A percentile compares a stretch with the other conserved stretches of the same genome.
These are phyloP conservation scores for Metschnikowia peoriensis DNA, from an alignment of 805 yeast genomes.

Conservation along the genomic window DNA sequence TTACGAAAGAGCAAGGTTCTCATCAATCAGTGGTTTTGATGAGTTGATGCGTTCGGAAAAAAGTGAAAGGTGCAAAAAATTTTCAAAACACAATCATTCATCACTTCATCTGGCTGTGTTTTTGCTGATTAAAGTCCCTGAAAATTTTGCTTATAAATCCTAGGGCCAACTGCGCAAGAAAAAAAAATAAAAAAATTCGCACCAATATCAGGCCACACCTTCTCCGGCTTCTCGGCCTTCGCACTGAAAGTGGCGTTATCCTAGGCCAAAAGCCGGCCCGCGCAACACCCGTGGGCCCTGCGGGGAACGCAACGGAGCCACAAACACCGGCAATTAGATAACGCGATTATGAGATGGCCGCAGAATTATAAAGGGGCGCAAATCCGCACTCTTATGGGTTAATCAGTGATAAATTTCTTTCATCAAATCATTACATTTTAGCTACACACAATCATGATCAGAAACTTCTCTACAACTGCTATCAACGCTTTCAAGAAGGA, in stretches of 20 bases:
- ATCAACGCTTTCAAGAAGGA: constrained; percentile 29
- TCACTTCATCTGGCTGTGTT: no score
- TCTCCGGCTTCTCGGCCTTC: not conserved
- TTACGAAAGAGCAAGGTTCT: no score
- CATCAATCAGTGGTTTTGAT: no score
- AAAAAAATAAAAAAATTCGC: not conserved
- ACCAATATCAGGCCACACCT: not conserved
- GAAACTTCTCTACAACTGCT: constrained; percentile 25
- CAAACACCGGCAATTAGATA: not conserved
- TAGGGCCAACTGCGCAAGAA: not conserved
- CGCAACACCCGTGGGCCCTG: not conserved
- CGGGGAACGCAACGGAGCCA: not conserved
- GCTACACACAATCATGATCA: constrained; percentile 13
- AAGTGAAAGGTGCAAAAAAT: no score
- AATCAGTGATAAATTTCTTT: no score
- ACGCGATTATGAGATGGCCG: not conserved
- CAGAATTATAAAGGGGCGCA: constrained; percentile 2
- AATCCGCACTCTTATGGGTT: not conserved
- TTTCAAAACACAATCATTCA: no score
- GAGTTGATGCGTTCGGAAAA: no score
- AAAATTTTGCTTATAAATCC: no score
- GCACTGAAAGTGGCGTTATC: constrained; percentile 1
- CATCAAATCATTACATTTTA: not conserved
- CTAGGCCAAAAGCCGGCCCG: not conserved
- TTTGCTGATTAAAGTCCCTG: no score